These are phyloP conservation scores for Populus davidiana DNA, from an alignment of 345 rosid species.

Conservation along the genomic window DNA sequence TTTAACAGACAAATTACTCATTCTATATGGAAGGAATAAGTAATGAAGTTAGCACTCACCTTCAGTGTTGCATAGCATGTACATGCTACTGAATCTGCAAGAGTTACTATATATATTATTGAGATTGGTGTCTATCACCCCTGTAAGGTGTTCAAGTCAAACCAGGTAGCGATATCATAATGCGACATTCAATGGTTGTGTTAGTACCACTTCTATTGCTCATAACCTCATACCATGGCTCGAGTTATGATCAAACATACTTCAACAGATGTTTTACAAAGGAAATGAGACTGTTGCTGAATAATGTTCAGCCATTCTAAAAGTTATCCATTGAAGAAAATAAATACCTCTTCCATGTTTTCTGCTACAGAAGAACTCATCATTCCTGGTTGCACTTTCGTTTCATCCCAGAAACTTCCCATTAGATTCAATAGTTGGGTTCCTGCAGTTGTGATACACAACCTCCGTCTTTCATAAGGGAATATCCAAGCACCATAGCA, in stretches of 20 bases:
- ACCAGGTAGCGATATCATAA: background rate
- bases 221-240: too few species aligned
- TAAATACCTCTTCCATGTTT: conserved; percentile 44
- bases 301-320: background rate
- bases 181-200: background rate
- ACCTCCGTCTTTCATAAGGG: conserved; percentile 45
- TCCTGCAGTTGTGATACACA: conserved; percentile 45
- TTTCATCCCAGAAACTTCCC: conserved; percentile 24
- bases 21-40: too few species aligned
- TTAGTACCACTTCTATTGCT: too few species aligned
- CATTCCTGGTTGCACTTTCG: conserved; percentile 17
- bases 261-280: too few species aligned
- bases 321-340: background rate
- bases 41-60: too few species aligned
- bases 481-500: conserved; percentile 64
- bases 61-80: too few species aligned
- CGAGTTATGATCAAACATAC: too few species aligned
- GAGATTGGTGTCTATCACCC: too few species aligned
- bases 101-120: too few species aligned
- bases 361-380: conserved; percentile 17
- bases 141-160: background rate
- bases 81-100: too few species aligned
- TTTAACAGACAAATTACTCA: too few species aligned
- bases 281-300: too few species aligned
- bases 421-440: conserved; percentile 36